Conservation (phyloP, 2,329 filamentous ascomycete species). For the Fusarium armeniacum region DNA sequence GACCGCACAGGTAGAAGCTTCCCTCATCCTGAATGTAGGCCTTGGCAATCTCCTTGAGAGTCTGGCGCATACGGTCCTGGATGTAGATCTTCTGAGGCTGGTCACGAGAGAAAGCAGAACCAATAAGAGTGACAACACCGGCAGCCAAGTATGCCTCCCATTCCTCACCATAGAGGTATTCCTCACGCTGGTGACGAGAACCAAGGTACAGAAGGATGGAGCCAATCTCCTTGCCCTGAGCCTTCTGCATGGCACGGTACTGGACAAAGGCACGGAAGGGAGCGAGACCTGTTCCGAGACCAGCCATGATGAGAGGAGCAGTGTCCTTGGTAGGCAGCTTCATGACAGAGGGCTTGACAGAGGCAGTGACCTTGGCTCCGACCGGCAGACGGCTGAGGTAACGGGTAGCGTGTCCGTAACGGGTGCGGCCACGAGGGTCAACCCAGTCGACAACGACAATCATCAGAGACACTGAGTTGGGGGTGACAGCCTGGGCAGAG, state of each 20-base stretch:
- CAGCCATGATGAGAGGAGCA: slow-evolving; percentile 97
- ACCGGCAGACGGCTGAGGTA: slow-evolving; percentile 84
- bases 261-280: slow-evolving; percentile 99
- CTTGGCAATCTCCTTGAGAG: slow-evolving; percentile 82
- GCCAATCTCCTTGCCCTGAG: slow-evolving; percentile 95
- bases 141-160: slow-evolving; percentile 99
- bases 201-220: slow-evolving; percentile 96
- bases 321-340: slow-evolving; percentile 92
- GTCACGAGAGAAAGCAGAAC: slow-evolving; percentile 94
- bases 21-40: slow-evolving; percentile 91
- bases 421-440: slow-evolving; percentile 86
- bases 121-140: slow-evolving; percentile 93
- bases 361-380: slow-evolving; percentile 86
- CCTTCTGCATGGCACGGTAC: slow-evolving; percentile 97
- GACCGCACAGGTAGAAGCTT: slow-evolving; percentile 96
- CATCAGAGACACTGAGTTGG: slow-evolving; percentile 90
- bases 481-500: slow-evolving; percentile 94
- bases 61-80: slow-evolving; percentile 96
- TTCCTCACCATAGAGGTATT: slow-evolving; percentile 98
- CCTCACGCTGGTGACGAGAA: slow-evolving; percentile 95
- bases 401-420: slow-evolving; percentile 92
- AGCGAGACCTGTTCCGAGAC: slow-evolving; percentile 95
- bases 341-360: slow-evolving; percentile 98
- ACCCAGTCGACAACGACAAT: slow-evolving; percentile 98
- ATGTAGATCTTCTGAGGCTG: slow-evolving; percentile 99